These are phyloP conservation scores for Cutaneotrichosporon spelunceum DNA, from an alignment of 1,284 basidiomycete genomes.

Conservation along the genomic window DNA sequence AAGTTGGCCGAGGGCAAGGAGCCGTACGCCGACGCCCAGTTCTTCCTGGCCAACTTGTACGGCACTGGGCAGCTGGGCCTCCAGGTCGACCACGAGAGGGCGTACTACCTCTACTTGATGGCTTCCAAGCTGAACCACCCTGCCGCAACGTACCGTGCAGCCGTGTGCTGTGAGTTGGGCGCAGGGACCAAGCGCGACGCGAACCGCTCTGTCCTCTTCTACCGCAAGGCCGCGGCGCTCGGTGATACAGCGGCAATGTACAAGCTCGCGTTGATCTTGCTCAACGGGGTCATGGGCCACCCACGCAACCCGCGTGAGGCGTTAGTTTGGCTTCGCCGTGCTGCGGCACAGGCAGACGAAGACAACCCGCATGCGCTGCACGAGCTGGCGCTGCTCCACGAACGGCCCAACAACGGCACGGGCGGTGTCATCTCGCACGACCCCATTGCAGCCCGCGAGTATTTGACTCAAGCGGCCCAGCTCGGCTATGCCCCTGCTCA, in stretches of 20 bases:
- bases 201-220: slow-evolving; percentile 86
- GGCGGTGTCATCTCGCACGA: slow-evolving; percentile 50
- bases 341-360: slow-evolving; percentile 95
- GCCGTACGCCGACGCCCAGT: slow-evolving; percentile 95
- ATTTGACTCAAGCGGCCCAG: slow-evolving; percentile 89
- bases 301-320: slow-evolving; percentile 84
- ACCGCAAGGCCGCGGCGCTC: slow-evolving; percentile 91
- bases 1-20: slow-evolving; percentile 61
- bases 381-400: slow-evolving; percentile 90
- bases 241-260: slow-evolving; percentile 99
- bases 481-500: slow-evolving; percentile 91
- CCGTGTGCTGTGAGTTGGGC: slow-evolving; percentile 99
- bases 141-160: slow-evolving; percentile 91
- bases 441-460: slow-evolving; percentile 68
- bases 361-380: slow-evolving; percentile 98
- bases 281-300: slow-evolving; percentile 81
- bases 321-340: slow-evolving; percentile 88
- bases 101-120: slow-evolving; percentile 97
- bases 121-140: slow-evolving; percentile 97
- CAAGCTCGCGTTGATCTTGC: slow-evolving; percentile 93
- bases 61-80: slow-evolving; percentile 92
- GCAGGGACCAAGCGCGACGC: slow-evolving; percentile 91
- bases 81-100: slow-evolving; percentile 94
- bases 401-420: slow-evolving; percentile 55
- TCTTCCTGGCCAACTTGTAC: slow-evolving; percentile 96